Base-by-base conservation (phyloP, 768 basidiomycete species). In the Leccinum disarticulatum region DNA sequence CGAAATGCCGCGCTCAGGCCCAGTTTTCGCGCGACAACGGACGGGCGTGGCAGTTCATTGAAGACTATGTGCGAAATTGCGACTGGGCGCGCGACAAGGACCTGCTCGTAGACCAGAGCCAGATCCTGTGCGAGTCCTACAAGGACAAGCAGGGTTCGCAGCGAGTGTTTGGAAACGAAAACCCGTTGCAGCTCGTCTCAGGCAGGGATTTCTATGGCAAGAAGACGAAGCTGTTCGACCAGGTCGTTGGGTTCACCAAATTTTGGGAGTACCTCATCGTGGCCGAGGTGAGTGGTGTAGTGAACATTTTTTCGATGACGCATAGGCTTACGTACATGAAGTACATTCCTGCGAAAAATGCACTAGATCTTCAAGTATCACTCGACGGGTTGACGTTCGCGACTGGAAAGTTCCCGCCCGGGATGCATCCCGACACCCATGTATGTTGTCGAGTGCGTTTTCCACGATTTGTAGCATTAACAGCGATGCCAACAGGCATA, bases 181-280 rank as follows among this genome's bases (percentile, higher is more conserved):
- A 91, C 68, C 85, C 90, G 15, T 68, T 98, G 55, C 83, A 95
- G 71, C 79, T 98, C 48, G 81, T 95, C 27, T 83, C 85, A 13
- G 96, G 97, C 0, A 72, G 79, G 11, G 79, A 86, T 57, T 98
- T 85, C 77, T 98, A 86, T 70, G 63, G 63, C 51, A 84, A 81
- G 62, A 89, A 86, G 79, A 85, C 77, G 61, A 90, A 83, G 70
- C 72, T 97, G 22, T 99, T 98, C 68, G 84, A 92, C 50, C 79
- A 86, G 47, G 87, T 99, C 56, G 93, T 94, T 64, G 97, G 97
- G 7, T 98, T 95, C 77, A 88, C 97, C 0, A 95, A 94, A 76
- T 99, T 99, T 74, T 93, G 93, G 0, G 93, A 99, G 77, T 99
- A 91, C 72, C 80, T 98, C 71, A 87, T 98, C 49, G 96, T 98